A percentile compares a stretch with the other conserved stretches of the same genome.
Conservation (phyloP, 805 yeast genomes). For the Sungouiozyma ichnusensis region DNA sequence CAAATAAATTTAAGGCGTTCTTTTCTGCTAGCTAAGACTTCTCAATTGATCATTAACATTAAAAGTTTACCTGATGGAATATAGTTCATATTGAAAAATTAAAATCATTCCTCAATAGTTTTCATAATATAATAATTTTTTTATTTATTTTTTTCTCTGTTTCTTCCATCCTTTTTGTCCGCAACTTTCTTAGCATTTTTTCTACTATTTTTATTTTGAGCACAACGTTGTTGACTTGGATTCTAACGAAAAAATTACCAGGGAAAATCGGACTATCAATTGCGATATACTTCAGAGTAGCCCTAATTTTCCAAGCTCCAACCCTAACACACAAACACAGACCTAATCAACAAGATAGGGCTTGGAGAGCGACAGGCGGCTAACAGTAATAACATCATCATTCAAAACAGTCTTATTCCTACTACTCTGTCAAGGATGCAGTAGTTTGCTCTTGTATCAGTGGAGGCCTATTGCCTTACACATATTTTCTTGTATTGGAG, state of each 20-base stretch:
- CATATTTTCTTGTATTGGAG: too few relatives aligned
- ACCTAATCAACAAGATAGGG: not conserved
- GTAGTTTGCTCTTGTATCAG: too few relatives aligned
- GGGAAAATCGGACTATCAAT: too few relatives aligned
- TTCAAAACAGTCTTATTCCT: not conserved
- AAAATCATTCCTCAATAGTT: not conserved
- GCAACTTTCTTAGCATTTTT: not conserved
- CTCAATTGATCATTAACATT: not conserved
- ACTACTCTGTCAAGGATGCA: not conserved
- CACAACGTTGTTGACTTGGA: too few relatives aligned
- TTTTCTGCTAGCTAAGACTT: not conserved
- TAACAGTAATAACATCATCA: too few relatives aligned
- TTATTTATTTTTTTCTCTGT: not conserved
- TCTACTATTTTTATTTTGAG: too few relatives aligned
- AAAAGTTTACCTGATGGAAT: too few relatives aligned
- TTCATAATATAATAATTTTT: too few relatives aligned
- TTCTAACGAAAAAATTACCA: too few relatives aligned
- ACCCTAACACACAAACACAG: not conserved
- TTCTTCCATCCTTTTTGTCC: not conserved
- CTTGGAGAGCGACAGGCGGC: not conserved
- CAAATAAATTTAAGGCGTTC: not conserved
- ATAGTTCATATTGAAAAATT: not conserved
- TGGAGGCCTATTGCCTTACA: too few relatives aligned
- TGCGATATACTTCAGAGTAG: too few relatives aligned
- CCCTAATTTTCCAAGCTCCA: not conserved